These are phyloP conservation scores for Lunularia cruciata DNA, from an alignment of 225 moss, liverwort and hornwort species.

Conservation along the genomic window DNA sequence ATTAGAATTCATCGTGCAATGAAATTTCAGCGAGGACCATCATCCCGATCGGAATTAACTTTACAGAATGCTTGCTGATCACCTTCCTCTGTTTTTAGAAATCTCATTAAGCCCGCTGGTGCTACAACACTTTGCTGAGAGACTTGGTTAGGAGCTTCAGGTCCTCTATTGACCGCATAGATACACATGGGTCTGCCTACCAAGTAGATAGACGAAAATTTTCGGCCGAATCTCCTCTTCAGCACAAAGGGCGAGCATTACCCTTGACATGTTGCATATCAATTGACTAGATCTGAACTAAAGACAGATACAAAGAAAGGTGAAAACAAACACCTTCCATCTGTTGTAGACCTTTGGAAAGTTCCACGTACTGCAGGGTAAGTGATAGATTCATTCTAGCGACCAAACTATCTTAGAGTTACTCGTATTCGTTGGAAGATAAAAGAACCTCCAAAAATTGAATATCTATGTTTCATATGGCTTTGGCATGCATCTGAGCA, in stretches of 20 bases:
- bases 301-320: conserved; percentile 3
- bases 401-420: conserved; percentile 4
- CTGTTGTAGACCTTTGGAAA: not conserved
- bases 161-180: not conserved
- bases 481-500: not conserved
- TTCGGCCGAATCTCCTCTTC: conserved; percentile 15
- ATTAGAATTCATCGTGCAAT: not conserved
- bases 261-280: not conserved
- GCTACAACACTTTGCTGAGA: not conserved
- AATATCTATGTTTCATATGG: conserved; percentile 2
- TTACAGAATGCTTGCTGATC: conserved; percentile 8
- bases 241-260: conserved; percentile 9
- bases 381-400: conserved; percentile 15
- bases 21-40: not conserved
- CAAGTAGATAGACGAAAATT: conserved; percentile 16
- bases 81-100: not conserved
- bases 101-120: conserved; percentile 12
- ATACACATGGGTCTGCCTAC: conserved; percentile 20
- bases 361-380: not conserved
- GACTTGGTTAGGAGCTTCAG: conserved; percentile 12
- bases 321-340: conserved; percentile 11
- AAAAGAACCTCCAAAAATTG: not conserved
- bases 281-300: conserved; percentile 15
- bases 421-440: not conserved
- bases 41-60: not conserved